Base-by-base conservation (phyloP, 1,284 basidiomycete species). In the Tremellales sp. region DNA sequence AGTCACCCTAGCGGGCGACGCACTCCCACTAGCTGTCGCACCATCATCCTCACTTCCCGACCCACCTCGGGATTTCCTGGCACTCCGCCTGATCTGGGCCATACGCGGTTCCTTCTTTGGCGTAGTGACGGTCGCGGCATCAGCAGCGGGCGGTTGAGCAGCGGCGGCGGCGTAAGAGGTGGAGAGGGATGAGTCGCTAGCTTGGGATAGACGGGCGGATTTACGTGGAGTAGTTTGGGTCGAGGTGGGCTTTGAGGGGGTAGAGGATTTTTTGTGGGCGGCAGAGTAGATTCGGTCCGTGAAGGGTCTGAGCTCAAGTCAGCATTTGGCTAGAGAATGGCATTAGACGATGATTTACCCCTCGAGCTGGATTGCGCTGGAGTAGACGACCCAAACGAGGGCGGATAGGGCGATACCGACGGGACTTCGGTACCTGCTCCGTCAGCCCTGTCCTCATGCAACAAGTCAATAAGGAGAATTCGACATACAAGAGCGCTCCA, bases 311-410 rank as follows among this genome's bases (percentile, higher is more conserved):
- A 15, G 15, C 6, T n/a, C n/a, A n/a, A n/a, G 22, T 50, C 22
- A 46, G 19, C 13, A 3, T 13, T 27, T 35, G 26, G 1, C 33
- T 6, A 36, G n/a, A 6, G 6, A 24, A 15, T 22, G 5, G 39
- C 19, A 40, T 22, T 7, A 40, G 39, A 19, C 29, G n/a, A 5
- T 3, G 15, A 76, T 83, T 47, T 65, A 92, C 87, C 89, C 90
- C 77, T 96, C 92, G 68, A 81, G 94, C 21, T 78, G 79, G 46
- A 94, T 79, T 2, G 92, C 93, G 53, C 93, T 79, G 45, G 81
- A 55, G 70, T 96, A 97, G 43, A 88, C 84, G 45, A 89, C 69
- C 73, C 86, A 86, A 36, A 96, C 87, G 65, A 88, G 84, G 27
- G 80, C 57, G 3, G 87, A 82, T 59, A 94, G 78, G 52, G 88